Conservation (phyloP, 2,329 filamentous ascomycete genomes). For the Thermoascus crustaceus region DNA sequence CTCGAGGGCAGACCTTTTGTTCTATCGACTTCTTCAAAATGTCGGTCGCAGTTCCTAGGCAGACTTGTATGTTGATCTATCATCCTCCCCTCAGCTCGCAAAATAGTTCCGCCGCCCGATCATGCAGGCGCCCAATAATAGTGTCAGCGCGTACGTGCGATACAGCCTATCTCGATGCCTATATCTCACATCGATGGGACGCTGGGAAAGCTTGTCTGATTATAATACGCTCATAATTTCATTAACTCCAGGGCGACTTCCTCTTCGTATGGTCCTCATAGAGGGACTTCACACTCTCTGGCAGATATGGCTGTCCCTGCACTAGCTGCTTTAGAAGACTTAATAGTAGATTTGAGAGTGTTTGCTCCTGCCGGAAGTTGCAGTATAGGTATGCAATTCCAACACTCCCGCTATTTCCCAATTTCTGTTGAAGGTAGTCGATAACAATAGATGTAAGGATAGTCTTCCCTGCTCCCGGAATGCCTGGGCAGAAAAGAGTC, state of each 20-base stretch:
- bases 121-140: no score
- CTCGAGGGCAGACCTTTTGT: no score
- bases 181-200: no score
- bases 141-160: no score
- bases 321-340: slow-evolving; percentile 31
- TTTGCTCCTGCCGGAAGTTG: slow-evolving; percentile 35
- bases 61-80: no score
- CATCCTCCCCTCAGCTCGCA: no score
- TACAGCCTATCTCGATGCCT: no score
- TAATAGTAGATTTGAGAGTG: slow-evolving; percentile 18
- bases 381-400: slow-evolving; percentile 42
- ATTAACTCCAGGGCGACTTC: not conserved
- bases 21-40: no score
- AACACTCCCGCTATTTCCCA: slow-evolving; percentile 12
- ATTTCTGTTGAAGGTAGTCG: slow-evolving; percentile 27
- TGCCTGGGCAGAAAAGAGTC: slow-evolving; percentile 41
- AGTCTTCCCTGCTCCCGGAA: slow-evolving; percentile 45
- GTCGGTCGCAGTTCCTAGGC: no score
- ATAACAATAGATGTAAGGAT: slow-evolving; percentile 38
- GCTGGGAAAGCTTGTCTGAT: no score
- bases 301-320: slow-evolving; percentile 3
- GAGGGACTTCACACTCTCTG: not conserved
- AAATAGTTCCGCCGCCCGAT: no score
- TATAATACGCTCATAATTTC: not conserved
- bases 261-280: not conserved